These are phyloP conservation scores for Tetrapyrgos nigripes DNA, from an alignment of 1,284 basidiomycete genomes.

Conservation along the genomic window DNA sequence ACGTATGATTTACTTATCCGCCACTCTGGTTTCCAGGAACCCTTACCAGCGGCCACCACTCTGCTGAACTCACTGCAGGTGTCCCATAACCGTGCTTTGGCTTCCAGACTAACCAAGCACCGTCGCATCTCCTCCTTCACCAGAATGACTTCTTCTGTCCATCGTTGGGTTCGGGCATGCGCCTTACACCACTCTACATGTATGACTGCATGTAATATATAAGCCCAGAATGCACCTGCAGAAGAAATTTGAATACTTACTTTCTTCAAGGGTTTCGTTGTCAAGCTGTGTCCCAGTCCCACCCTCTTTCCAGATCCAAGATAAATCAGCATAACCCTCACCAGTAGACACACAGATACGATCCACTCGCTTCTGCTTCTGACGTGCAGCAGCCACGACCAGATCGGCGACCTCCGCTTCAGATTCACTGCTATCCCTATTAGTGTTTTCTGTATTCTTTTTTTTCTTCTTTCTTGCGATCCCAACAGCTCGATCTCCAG, in stretches of 20 bases:
- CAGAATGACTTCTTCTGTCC: constrained; percentile 22
- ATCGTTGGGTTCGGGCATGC: constrained; percentile 15
- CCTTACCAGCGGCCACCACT: background rate
- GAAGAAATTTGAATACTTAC: background rate
- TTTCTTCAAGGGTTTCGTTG: background rate
- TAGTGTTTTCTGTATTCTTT: background rate
- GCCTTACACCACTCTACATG: constrained; percentile 14
- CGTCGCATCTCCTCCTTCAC: constrained; percentile 24
- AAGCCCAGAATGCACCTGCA: background rate
- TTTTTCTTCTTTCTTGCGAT: background rate
- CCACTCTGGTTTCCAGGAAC: background rate
- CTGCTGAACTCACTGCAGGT: background rate
- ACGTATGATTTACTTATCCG: too few relatives aligned
- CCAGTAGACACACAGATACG: background rate
- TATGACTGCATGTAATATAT: constrained; percentile 9
- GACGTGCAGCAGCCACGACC: too few relatives aligned
- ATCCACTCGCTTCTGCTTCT: background rate
- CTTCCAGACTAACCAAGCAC: background rate
- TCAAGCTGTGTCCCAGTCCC: too few relatives aligned
- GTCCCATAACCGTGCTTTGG: constrained; percentile 1
- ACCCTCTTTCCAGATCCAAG: constrained; percentile 7
- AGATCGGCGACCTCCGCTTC: too few relatives aligned
- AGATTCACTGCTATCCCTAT: background rate
- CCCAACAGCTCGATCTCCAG: background rate
- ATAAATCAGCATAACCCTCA: background rate